A percentile compares a stretch with the other conserved stretches of the same genome.
phyloP scores from a whole-genome alignment of 1,284 basidiomycete genomes.

The Cutaneotrichosporon sp. region DNA sequence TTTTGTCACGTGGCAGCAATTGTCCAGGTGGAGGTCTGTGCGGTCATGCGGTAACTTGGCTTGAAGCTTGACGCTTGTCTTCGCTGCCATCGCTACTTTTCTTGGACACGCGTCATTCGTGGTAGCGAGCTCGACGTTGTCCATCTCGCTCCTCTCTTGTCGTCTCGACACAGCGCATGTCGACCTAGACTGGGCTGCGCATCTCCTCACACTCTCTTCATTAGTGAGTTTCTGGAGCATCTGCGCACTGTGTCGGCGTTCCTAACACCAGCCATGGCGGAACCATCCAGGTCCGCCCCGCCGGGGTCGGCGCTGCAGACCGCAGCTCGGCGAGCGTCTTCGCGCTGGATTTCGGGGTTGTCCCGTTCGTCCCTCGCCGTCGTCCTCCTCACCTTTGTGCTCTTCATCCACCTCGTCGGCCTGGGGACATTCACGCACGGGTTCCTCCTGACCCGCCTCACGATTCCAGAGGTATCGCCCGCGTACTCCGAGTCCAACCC shows the following conservation, averaged over 20 bases:
- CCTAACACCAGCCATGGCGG: too few species aligned
- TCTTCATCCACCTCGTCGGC: slow-evolving; percentile 51
- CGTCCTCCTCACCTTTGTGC: slow-evolving; percentile 59
- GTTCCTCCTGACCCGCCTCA: slow-evolving; percentile 77
- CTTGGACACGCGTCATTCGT: background rate
- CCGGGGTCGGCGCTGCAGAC: slow-evolving; percentile 5
- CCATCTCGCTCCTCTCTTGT: background rate
- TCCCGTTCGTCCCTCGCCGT: slow-evolving; percentile 39
- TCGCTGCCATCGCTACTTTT: background rate
- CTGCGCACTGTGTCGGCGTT: too few species aligned
- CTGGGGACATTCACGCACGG: slow-evolving; percentile 73
- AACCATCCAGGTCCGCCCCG: background rate
- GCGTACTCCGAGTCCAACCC: slow-evolving; percentile 49
- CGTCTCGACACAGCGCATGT: background rate
- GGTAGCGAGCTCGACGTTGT: background rate
- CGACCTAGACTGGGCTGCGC: background rate
- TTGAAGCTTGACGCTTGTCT: too few species aligned
- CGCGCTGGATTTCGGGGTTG: slow-evolving; percentile 28
- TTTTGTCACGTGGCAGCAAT: too few species aligned
- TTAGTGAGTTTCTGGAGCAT: too few species aligned
- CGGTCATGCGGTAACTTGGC: background rate
- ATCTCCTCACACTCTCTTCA: background rate
- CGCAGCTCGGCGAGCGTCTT: slow-evolving; percentile 13
- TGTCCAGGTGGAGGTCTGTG: too few species aligned
- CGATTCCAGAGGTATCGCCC: slow-evolving; percentile 58